Conservation (phyloP, 176 grass and related monocot species). For the Raddia distichophylla region DNA sequence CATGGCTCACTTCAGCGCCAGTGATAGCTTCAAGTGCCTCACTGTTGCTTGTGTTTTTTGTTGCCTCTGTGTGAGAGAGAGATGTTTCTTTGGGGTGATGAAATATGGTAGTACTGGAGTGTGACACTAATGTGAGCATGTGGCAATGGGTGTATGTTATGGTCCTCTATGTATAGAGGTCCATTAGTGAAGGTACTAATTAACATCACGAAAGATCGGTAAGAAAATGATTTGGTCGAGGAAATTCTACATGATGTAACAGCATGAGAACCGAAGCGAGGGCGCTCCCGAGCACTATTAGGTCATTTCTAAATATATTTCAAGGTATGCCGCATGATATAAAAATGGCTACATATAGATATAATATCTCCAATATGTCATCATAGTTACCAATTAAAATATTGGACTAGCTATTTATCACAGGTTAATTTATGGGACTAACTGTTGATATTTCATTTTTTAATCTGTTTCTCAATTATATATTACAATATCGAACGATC, state of each 20-base stretch:
- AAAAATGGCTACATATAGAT: no score
- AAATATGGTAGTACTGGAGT: neutral
- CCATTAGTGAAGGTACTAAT: constrained; percentile 1
- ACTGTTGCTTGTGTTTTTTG: constrained; percentile 18
- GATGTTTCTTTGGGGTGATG: constrained; percentile 7
- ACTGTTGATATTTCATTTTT: no score
- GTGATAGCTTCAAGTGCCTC: neutral
- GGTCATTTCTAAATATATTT: no score
- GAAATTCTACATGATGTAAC: neutral
- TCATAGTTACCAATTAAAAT: no score
- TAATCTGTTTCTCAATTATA: no score
- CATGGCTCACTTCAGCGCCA: constrained; percentile 32
- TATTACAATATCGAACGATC: no score
- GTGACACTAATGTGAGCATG: neutral
- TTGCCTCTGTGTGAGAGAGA: neutral
- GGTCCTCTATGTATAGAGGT: constrained; percentile 35
- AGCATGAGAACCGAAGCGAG: neutral
- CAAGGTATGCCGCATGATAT: no score
- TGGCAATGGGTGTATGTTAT: constrained; percentile 10
- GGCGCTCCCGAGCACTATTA: no score
- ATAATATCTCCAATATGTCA: no score
- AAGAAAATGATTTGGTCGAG: neutral
- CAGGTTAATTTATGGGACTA: no score
- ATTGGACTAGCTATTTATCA: no score
- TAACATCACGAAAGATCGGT: neutral